A percentile compares a stretch with the other conserved stretches of the same genome.
These are phyloP conservation scores for Verbascum thapsus DNA, from an alignment of 257 asterid genomes.

Conservation along the genomic window DNA sequence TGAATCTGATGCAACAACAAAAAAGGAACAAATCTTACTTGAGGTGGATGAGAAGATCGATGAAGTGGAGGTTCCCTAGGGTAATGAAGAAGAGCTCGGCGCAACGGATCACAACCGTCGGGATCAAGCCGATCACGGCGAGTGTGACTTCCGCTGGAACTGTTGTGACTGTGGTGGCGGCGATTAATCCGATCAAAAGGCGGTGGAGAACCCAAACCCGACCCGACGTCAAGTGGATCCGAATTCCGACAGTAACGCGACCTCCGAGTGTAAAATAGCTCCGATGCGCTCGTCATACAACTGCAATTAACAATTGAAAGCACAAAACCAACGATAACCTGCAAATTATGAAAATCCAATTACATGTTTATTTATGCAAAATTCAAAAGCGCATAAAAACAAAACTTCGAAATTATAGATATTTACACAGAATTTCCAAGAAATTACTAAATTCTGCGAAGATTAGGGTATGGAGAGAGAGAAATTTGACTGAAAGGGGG, in stretches of 20 bases:
- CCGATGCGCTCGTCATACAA: constrained; percentile 93
- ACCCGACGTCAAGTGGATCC: constrained; percentile 31
- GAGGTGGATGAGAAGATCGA: constrained; percentile 44
- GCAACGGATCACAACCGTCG: constrained; percentile 53
- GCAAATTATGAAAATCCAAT: too few relatives aligned
- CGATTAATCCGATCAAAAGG: constrained; percentile 41
- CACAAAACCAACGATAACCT: background rate
- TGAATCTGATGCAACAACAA: too few relatives aligned
- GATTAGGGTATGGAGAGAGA: too few relatives aligned
- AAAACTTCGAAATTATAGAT: background rate
- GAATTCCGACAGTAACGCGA: constrained; percentile 69
- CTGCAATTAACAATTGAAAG: background rate
- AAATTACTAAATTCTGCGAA: constrained; percentile 15
- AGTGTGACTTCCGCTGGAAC: constrained; percentile 33
- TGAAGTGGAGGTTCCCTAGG: constrained; percentile 33
- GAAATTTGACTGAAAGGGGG: too few relatives aligned
- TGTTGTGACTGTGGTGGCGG: constrained; percentile 43
- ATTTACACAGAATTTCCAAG: constrained; percentile 9
- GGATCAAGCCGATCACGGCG: constrained; percentile 54
- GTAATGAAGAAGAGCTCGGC: constrained; percentile 44
- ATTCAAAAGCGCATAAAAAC: constrained; percentile 4
- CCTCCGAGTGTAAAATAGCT: constrained; percentile 71
- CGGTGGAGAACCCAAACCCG: constrained; percentile 42
- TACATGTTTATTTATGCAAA: background rate
- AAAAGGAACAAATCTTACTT: constrained; percentile 38